Base-by-base conservation (phyloP, 208 protist genomes). In the Hexamita inflata region DNA sequence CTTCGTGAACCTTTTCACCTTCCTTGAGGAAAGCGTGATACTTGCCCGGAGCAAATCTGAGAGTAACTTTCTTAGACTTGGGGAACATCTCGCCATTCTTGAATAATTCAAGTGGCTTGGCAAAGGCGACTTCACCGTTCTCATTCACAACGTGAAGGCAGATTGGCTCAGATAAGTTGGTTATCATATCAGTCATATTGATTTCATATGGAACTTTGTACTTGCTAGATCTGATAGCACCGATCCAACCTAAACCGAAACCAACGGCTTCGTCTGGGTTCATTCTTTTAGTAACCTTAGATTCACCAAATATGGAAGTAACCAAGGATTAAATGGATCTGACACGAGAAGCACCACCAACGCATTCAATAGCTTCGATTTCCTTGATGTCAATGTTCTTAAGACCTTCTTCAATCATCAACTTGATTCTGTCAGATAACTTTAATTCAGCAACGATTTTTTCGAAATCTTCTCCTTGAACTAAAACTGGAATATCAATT, bases 221-320 rank as follows among this genome's bases (percentile, higher is more conserved):
- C 34, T 38, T n/a, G 11, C 19, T 15, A 45, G 64, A 70, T 11
- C 64, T 7, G 11, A 70, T 4, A 24, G 64, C 64, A 15, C 30
- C 64, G 7, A 70, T n/a, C 64, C 64, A 70, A 9, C 64, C 64
- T 11, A 70, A n/a, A 49, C 64, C 64, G 9, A 70, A n/a, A 49
- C 9, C 64, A 49, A 45, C 9, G 35, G 30, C 26, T 34, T 70
- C 64, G n/a, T 70, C 64, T 28, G 64, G 32, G 42, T 70, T 70
- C 9, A 70, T 4, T n/a, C 64, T 7, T n/a, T 70, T 70, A 2
- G 64, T 70, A 32, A 70, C 38, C 15, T 49, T 40, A n/a, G 15
- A 34, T 15, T n/a, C 40, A 7, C 34, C n/a, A 49, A 40, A 40
- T 4, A 70, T 30, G 9, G 26, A 30, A 45, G 26, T 19, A 57